phyloP scores from a whole-genome alignment of 441 rosid species.

The Geranium incanum region DNA sequence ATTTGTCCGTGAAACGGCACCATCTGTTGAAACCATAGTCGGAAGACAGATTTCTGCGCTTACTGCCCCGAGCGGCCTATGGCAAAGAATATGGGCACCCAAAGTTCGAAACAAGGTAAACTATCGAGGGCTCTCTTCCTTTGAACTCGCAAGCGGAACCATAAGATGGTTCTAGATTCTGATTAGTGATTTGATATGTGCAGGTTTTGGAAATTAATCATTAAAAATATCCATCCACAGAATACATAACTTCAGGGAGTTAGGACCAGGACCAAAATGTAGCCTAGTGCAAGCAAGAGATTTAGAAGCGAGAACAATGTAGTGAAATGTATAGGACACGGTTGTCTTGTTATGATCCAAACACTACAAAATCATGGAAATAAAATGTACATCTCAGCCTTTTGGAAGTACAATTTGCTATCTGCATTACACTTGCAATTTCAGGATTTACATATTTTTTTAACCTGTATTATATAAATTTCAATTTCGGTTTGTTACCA shows the following conservation, averaged over 20 bases:
- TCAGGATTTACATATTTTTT: no score
- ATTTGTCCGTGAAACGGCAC: conserved; percentile 18
- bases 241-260: background rate
- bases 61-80: conserved; percentile 20
- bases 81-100: conserved; percentile 28
- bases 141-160: background rate
- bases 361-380: background rate
- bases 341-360: background rate
- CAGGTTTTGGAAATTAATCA: background rate
- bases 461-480: no score
- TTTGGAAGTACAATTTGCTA: background rate
- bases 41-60: conserved; percentile 6
- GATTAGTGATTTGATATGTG: background rate
- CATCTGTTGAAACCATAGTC: background rate
- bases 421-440: no score
- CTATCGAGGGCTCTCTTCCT: background rate
- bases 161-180: background rate
- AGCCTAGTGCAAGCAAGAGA: background rate
- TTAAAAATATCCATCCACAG: background rate
- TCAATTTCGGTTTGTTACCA: no score
- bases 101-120: conserved; percentile 22
- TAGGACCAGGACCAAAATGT: no score
- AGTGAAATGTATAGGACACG: background rate
- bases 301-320: conserved; percentile 1
- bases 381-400: background rate